phyloP scores from a whole-genome alignment of 192 early-diverging fungal species.

The Dispira parvispora region DNA sequence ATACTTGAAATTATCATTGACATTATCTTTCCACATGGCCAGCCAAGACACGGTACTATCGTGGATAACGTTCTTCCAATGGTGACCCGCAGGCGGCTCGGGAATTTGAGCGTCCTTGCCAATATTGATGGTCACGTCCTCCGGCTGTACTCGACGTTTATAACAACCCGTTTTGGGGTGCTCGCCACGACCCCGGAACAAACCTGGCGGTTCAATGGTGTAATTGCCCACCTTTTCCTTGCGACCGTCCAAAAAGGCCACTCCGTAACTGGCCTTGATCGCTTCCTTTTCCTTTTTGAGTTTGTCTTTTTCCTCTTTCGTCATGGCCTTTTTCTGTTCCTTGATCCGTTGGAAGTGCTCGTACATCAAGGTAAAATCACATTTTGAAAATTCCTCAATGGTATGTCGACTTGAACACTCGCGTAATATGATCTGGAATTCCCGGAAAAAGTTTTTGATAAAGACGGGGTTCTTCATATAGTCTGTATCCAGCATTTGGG shows the following conservation, averaged over 20 bases:
- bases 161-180: constrained; percentile 88
- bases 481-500: constrained; percentile 68
- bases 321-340: constrained; percentile 67
- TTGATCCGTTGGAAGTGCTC: constrained; percentile 57
- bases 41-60: constrained; percentile 92
- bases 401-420: constrained; percentile 43
- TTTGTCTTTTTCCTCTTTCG: constrained; percentile 78
- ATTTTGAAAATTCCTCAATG: constrained; percentile 62
- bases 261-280: constrained; percentile 62
- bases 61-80: constrained; percentile 72
- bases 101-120: constrained; percentile 61
- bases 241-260: constrained; percentile 64
- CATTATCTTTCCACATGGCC: constrained; percentile 97
- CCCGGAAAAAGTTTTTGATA: constrained; percentile 81
- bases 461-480: constrained; percentile 70
- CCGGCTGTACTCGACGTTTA: constrained; percentile 79
- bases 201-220: constrained; percentile 85
- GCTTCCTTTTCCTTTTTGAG: constrained; percentile 50
- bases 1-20: constrained; percentile 85
- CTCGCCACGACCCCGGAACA: constrained; percentile 93
- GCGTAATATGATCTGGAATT: constrained; percentile 56
- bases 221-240: constrained; percentile 98
- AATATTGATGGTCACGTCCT: constrained; percentile 89
- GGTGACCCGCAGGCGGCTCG: constrained; percentile 69
- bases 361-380: constrained; percentile 77